Percentiles rank a stretch among this genome's conserved stretches.
Conservation (phyloP, 176 grass and related monocot species). For the Pontederia crassipes region DNA sequence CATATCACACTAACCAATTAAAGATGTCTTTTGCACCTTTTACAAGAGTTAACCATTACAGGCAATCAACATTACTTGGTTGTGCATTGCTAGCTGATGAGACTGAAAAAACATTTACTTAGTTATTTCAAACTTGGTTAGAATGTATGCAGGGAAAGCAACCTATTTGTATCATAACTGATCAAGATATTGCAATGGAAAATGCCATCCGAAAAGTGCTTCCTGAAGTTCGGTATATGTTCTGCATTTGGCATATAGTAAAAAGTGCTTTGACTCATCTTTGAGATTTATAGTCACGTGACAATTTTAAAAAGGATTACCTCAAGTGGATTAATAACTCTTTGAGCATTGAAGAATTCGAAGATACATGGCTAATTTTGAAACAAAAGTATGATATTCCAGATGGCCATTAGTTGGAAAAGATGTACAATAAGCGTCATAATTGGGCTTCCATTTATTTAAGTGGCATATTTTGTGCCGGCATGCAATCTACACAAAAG, state of each 20-base stretch:
- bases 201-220: conserved; percentile 67
- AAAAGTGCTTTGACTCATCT: conserved; percentile 60
- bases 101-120: conserved; percentile 38
- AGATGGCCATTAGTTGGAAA: no score
- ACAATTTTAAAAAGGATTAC: no score
- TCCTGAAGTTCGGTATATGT: conserved; percentile 48
- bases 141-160: conserved; percentile 55
- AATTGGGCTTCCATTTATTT: no score
- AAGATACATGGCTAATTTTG: no score
- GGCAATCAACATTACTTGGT: conserved; percentile 71
- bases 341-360: no score
- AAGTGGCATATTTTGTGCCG: no score
- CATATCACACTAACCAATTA: conserved; percentile 57
- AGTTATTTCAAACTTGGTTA: conserved; percentile 68
- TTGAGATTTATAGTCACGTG: no score
- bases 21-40: conserved; percentile 58
- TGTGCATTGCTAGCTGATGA: conserved; percentile 60
- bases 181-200: conserved; percentile 50
- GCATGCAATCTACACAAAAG: no score
- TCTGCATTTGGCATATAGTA: conserved; percentile 60
- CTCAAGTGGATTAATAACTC: no score
- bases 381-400: no score
- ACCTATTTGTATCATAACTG: conserved; percentile 60
- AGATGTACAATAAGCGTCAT: no score
- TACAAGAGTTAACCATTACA: conserved; percentile 74